A percentile compares a stretch with the other conserved stretches of the same genome.
Evolutionary conservation across 371 early-diverging fungal species (phyloP).

Genomic region (Lichtheimia ramosa): DNA sequence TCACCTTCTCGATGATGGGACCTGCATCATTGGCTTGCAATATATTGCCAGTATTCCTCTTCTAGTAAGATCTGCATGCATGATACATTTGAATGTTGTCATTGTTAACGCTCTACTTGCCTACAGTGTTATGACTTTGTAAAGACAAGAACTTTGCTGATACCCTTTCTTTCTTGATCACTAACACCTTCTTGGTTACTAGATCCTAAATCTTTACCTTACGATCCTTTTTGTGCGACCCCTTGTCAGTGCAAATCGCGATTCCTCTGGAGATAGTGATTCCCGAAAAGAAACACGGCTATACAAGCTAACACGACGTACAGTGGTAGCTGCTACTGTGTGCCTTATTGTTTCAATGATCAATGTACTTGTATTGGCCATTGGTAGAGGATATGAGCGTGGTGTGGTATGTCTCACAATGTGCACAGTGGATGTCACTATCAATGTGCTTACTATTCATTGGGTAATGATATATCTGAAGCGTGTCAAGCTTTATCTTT

Average conservation of each 20-base stretch:
- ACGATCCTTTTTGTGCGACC: conserved; percentile 51
- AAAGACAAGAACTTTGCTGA: conserved; percentile 5
- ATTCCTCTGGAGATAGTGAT: conserved; percentile 15
- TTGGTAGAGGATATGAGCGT: conserved; percentile 49
- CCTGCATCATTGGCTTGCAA: conserved; percentile 52
- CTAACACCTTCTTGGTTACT: background rate
- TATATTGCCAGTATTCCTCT: conserved; percentile 48
- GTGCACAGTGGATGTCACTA: conserved; percentile 58
- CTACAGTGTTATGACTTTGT: conserved; percentile 39
- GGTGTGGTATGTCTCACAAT: conserved; percentile 51
- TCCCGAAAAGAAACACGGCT: conserved; percentile 46
- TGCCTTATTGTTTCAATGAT: conserved; percentile 47
- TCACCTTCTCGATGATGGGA: conserved; percentile 37
- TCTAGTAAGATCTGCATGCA: conserved; percentile 19
- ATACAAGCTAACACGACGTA: conserved; percentile 47
- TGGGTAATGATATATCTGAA: conserved; percentile 36
- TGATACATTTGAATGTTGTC: background rate
- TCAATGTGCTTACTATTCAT: conserved; percentile 54
- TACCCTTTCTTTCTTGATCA: too few relatives aligned
- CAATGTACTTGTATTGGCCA: conserved; percentile 46
- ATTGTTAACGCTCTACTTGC: background rate
- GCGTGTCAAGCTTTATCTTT: too few relatives aligned
- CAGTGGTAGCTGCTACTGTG: conserved; percentile 46
- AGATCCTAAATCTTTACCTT: conserved; percentile 41
- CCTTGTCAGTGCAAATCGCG: conserved; percentile 30